A percentile compares a stretch with the other conserved stretches of the same genome.
Evolutionary conservation across 371 early-diverging fungal genomes (phyloP).

Genomic region (Nosema muscidifuracis): DNA sequence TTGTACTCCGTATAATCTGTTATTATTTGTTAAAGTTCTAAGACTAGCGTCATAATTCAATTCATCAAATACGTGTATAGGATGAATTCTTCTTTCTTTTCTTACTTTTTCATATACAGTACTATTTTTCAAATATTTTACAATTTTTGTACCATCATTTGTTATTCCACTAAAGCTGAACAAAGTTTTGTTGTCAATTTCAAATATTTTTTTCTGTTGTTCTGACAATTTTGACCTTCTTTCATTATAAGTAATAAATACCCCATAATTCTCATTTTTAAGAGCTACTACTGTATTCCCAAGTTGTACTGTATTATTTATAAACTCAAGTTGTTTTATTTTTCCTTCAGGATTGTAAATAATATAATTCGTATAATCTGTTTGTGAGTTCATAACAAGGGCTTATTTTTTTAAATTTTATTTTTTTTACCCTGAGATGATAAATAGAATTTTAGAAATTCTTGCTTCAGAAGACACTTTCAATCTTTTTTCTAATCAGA

Average conservation of each 20-base stretch:
- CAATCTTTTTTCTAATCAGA: conserved; percentile 29
- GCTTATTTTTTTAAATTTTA: neutral
- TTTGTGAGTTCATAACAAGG: conserved; percentile 43
- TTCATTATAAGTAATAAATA: conserved; percentile 57
- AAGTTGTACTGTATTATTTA: conserved; percentile 52
- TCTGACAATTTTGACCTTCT: conserved; percentile 46
- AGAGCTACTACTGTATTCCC: conserved; percentile 59
- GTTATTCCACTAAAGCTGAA: conserved; percentile 63
- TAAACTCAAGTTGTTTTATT: conserved; percentile 56
- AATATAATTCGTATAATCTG: conserved; percentile 51
- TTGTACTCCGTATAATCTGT: conserved; percentile 55
- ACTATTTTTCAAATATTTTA: conserved; percentile 53
- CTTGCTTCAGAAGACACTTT: conserved; percentile 37
- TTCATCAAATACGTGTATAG: conserved; percentile 55
- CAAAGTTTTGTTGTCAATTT: conserved; percentile 46
- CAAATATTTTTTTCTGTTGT: conserved; percentile 51
- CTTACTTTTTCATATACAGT: conserved; percentile 47
- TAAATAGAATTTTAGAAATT: conserved; percentile 36
- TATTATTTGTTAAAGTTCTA: conserved; percentile 32
- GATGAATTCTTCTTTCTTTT: conserved; percentile 46
- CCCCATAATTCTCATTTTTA: conserved; percentile 41
- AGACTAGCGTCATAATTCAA: conserved; percentile 21
- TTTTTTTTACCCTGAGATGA: conserved; percentile 11
- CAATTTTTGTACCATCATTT: conserved; percentile 61
- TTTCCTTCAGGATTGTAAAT: conserved; percentile 62